Base-by-base conservation (phyloP, 1,284 basidiomycete species). In the Ustilago esculenta region DNA sequence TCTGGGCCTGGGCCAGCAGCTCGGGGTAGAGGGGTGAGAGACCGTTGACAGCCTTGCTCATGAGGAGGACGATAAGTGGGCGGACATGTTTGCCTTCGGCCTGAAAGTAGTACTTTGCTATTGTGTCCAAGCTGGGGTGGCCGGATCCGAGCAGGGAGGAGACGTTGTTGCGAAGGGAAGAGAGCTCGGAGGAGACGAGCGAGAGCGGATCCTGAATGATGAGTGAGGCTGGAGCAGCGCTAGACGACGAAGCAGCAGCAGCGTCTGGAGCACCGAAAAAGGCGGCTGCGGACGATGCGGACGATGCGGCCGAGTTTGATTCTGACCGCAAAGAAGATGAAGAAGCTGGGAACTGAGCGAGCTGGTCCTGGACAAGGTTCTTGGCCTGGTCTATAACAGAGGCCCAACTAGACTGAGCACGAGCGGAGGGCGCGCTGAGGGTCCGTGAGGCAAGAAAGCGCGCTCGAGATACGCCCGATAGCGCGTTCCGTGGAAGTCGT, bases 61-160 rank as follows among this genome's bases (percentile, higher is more conserved):
- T 92, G 43, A 98, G 87, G 25, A 98, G 87, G 27, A 98, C 91
- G 39, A 98, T 86, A 67, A 95, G 85, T 0, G 95, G 94, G 14
- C 95, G 88, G 21, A 98, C 86, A 79, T 97, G 93, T 81, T 96
- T 96, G 37, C 80, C 79, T 43, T 82, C 81, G 21, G 77, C 81
- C 59, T 91, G 85, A 82, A 98, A 96, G 84, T 97, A 97, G 84
- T 94, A 96, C 73, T 92, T 89, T 4, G 94, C 93, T 63, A 97
- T 90, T 54, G 90, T 87, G 68, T 90, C 89, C 54, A 98, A 88
- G 1, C 89, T 88, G 2, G 93, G 91, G 82, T 98, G 92, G 10
- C 92, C 90, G 2, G 91, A 90, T 24, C 93, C 94, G 11, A 98
- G 87, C 35, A 98, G 86, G 65, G 86, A 85, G 67, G 93, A 86